A percentile compares a stretch with the other conserved stretches of the same genome.
phyloP scores from a whole-genome alignment of 768 basidiomycete species.

The Dioszegia hungarica region DNA sequence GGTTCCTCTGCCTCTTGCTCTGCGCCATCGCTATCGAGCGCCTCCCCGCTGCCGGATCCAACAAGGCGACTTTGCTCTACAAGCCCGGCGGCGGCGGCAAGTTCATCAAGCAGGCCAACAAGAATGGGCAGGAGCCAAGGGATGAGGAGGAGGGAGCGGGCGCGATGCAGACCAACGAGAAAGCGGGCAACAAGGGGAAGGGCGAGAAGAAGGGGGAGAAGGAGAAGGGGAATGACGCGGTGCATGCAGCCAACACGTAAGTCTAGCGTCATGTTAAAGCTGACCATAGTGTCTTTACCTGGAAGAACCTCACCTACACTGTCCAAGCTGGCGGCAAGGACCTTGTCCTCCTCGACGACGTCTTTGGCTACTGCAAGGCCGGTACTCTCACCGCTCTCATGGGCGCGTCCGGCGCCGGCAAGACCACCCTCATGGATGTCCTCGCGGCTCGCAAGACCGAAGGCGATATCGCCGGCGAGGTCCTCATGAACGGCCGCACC shows the following conservation, averaged over 20 bases:
- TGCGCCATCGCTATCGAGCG: constrained; percentile 42
- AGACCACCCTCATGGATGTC: constrained; percentile 42
- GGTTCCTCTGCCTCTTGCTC: constrained; percentile 39
- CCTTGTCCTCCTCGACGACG: constrained; percentile 59
- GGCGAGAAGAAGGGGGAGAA: neutral
- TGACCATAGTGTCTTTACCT: constrained; percentile 42
- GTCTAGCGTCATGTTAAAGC: neutral
- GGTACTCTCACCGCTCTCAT: constrained; percentile 79
- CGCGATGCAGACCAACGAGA: constrained; percentile 22
- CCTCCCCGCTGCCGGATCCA: constrained; percentile 33
- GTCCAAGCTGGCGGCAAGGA: constrained; percentile 29
- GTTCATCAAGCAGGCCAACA: constrained; percentile 41
- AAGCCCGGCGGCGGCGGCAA: constrained; percentile 36
- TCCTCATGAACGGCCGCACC: constrained; percentile 50
- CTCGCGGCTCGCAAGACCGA: constrained; percentile 36
- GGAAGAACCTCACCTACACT: constrained; percentile 45
- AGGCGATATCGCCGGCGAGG: constrained; percentile 48
- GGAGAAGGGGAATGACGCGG: constrained; percentile 5
- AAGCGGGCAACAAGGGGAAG: neutral
- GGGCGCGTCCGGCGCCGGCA: constrained; percentile 54
- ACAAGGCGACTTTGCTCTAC: constrained; percentile 37
- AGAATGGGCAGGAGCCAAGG: constrained; percentile 31
- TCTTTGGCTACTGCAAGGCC: constrained; percentile 75
- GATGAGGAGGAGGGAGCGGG: constrained; percentile 32
- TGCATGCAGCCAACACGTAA: constrained; percentile 25